Evolutionary conservation across 2,329 filamentous ascomycete genomes (phyloP), one percentile per base, ranked within the genome.

Genomic region (Dothistroma pini): DNA sequence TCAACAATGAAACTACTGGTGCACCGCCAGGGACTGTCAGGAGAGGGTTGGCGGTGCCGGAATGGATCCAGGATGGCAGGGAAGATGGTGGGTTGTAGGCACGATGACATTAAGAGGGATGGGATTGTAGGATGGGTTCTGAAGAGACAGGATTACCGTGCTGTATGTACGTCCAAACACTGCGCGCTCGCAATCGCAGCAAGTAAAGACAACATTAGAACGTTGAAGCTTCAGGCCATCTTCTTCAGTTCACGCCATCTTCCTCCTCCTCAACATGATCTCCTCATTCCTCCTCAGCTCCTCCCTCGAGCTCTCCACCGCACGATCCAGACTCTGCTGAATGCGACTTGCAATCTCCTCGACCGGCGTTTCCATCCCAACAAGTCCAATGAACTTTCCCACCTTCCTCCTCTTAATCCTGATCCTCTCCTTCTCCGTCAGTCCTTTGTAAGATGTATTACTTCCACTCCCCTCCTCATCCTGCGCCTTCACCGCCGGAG

Each of bases 381-480:
- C 77, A 59, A 92, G 77, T 12, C 89, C 89, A 71, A 91, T 90
- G 67, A 92, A 92, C 67, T 84, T 80, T 51, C 89, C 89, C 71
- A 91, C 84, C 75, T 86, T 86, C 63, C 88, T 79, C 63, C 89
- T 81, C 80, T 92, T 92, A 60, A 80, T 75, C 54, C 73, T 69
- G 10, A 80, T 66, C 48, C 78, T 63, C 59, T 79, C 76, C 21
- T 74, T 68, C 7, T 76, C 74, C 2, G 57, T 74, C 52, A 80
- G 34, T 1, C 68, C 67, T 12, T 68, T 70, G 54, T 70, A 72
- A 1, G 66, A 62, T 50, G 67, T 69, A 21, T 44, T 29, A 10
- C 44, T 53, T 9, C 55, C 49, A 11, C 72, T 56, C 31, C 34
- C 57, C 6, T 29, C 57, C 25, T 47, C 62, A 3, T 53, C 25